phyloP scores from a whole-genome alignment of 2,329 filamentous ascomycete species.

The Microdochium nivale region DNA sequence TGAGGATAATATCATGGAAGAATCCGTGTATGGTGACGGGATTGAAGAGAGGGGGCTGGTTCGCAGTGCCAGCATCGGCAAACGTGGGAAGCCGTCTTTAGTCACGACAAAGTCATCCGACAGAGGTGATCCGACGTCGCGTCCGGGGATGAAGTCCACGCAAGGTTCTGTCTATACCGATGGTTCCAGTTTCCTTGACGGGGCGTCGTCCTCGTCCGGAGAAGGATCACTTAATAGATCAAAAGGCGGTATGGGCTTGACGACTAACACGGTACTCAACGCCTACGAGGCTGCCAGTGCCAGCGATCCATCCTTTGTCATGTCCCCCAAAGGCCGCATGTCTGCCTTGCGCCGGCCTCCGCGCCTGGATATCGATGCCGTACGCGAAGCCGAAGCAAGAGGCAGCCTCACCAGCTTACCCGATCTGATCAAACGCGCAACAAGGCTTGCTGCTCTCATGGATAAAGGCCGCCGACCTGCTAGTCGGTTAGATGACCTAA shows the following conservation, averaged over 20 bases:
- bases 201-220: conserved; percentile 36
- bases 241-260: conserved; percentile 20
- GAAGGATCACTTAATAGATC: conserved; percentile 19
- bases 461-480: conserved; percentile 66
- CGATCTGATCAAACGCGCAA: conserved; percentile 84
- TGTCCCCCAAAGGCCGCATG: conserved; percentile 26
- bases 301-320: conserved; percentile 24
- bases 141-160: conserved; percentile 27
- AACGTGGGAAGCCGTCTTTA: conserved; percentile 48
- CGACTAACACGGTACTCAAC: conserved; percentile 37
- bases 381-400: conserved; percentile 71
- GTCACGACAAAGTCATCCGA: conserved; percentile 34
- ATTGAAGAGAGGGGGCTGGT: conserved; percentile 49
- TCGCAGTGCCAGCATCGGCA: conserved; percentile 52
- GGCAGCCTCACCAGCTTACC: conserved; percentile 88
- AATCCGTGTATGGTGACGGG: conserved; percentile 35
- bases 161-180: conserved; percentile 29
- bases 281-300: conserved; percentile 41
- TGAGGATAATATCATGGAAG: conserved; percentile 39
- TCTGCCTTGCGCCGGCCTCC: conserved; percentile 59
- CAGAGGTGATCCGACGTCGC: conserved; percentile 14
- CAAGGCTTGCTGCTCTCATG: conserved; percentile 76
- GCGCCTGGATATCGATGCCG: conserved; percentile 71
- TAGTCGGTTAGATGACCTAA: conserved; percentile 47
- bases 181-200: conserved; percentile 37